A percentile compares a stretch with the other conserved stretches of the same genome.
These are phyloP conservation scores for Cicer bijugum DNA, from an alignment of 306 rosid genomes.

Conservation along the genomic window DNA sequence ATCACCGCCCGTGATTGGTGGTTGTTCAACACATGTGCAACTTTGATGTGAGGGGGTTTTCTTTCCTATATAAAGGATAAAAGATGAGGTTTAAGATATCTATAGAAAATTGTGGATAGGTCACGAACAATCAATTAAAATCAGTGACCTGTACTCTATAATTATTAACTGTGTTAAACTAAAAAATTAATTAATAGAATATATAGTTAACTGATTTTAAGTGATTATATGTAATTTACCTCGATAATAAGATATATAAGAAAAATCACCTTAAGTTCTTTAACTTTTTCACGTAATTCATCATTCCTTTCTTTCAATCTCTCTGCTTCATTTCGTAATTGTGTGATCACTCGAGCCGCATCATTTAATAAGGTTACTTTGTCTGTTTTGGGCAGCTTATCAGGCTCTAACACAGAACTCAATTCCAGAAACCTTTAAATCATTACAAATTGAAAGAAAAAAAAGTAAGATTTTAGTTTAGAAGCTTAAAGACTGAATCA, in stretches of 20 bases:
- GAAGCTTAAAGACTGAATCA: constrained; percentile 44
- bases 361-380: constrained; percentile 77
- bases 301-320: constrained; percentile 66
- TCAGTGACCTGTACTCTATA: too few relatives aligned
- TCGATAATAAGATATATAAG: neutral
- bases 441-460: constrained; percentile 46
- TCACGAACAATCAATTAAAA: too few relatives aligned
- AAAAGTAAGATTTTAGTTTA: constrained; percentile 41
- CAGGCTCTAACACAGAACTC: constrained; percentile 82
- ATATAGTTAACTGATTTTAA: too few relatives aligned
- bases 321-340: constrained; percentile 69
- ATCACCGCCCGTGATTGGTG: too few relatives aligned
- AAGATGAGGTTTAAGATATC: too few relatives aligned
- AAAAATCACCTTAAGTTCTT: constrained; percentile 72
- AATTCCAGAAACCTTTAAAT: constrained; percentile 79
- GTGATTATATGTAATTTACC: too few relatives aligned
- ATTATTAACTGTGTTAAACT: too few relatives aligned
- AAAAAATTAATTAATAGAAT: too few relatives aligned
- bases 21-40: too few relatives aligned
- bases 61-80: too few relatives aligned
- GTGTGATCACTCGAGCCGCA: constrained; percentile 65
- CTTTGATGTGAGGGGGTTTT: too few relatives aligned
- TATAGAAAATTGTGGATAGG: too few relatives aligned
- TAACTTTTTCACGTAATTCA: constrained; percentile 65
- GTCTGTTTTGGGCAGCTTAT: constrained; percentile 78